Percentiles rank a stretch among this genome's conserved stretches.
phyloP scores from a whole-genome alignment of 2,329 filamentous ascomycete genomes.

The Diplodia seriata region DNA sequence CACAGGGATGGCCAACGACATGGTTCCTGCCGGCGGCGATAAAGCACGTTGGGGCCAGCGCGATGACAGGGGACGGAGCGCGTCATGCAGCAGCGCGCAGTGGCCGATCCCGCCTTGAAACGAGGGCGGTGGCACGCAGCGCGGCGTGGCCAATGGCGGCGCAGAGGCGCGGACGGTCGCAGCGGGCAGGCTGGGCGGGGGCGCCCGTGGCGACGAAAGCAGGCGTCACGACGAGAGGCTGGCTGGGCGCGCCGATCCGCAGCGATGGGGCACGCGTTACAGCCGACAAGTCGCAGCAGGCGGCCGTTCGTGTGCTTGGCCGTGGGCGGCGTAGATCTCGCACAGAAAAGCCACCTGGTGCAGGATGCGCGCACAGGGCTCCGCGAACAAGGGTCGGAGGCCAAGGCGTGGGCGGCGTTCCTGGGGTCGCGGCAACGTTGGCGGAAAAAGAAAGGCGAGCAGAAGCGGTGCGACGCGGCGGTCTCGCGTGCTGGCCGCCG shows the following conservation, averaged over 20 bases:
- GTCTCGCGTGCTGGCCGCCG: slow-evolving; percentile 24
- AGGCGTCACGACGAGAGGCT: slow-evolving; percentile 19
- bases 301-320: slow-evolving; percentile 23
- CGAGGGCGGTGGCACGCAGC: slow-evolving; percentile 29
- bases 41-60: slow-evolving; percentile 25
- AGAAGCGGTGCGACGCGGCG: slow-evolving; percentile 20
- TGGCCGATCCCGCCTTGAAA: slow-evolving; percentile 30
- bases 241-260: slow-evolving; percentile 25
- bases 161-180: slow-evolving; percentile 4
- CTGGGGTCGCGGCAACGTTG: slow-evolving; percentile 29
- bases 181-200: slow-evolving; percentile 24
- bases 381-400: slow-evolving; percentile 28
- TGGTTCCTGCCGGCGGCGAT: slow-evolving; percentile 28
- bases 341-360: slow-evolving; percentile 26
- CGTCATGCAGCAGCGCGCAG: slow-evolving; percentile 28
- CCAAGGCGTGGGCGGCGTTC: slow-evolving; percentile 27
- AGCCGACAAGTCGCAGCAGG: slow-evolving; percentile 19
- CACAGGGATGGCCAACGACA: slow-evolving; percentile 19
- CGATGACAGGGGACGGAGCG: slow-evolving; percentile 27
- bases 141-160: slow-evolving; percentile 14
- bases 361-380: slow-evolving; percentile 25
- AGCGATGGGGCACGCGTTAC: slow-evolving; percentile 19
- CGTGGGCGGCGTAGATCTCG: slow-evolving; percentile 17
- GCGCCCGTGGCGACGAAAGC: slow-evolving; percentile 29
- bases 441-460: slow-evolving; percentile 29